Evolutionary conservation across 2,329 filamentous ascomycete genomes (phyloP).

Genomic region (Ramichloridium luteum): DNA sequence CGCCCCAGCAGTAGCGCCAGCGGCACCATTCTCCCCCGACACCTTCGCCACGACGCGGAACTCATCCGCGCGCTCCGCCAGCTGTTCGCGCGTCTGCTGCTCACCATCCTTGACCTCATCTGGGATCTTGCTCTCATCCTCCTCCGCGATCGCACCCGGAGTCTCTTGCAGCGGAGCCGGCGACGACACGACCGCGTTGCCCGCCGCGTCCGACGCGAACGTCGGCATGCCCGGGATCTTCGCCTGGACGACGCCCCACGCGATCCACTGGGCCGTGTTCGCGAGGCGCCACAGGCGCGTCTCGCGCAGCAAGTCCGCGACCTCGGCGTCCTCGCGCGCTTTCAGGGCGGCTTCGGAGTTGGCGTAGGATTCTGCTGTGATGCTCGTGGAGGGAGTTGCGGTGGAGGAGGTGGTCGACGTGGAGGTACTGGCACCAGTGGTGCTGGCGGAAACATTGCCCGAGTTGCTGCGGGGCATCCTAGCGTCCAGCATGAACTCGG

Average conservation of each 20-base stretch:
- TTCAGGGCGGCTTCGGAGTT: slow-evolving; percentile 39
- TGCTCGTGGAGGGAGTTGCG: no score
- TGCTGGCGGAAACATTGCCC: slow-evolving; percentile 27
- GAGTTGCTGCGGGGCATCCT: slow-evolving; percentile 31
- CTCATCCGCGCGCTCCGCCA: slow-evolving; percentile 19
- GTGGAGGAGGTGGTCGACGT: slow-evolving; percentile 4
- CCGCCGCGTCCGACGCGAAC: slow-evolving; percentile 22
- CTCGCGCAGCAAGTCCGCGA: slow-evolving; percentile 63
- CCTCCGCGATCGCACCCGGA: slow-evolving; percentile 8
- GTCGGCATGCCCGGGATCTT: slow-evolving; percentile 63
- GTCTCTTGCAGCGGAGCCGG: slow-evolving; percentile 21
- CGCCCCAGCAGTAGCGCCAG: no score
- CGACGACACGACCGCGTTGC: slow-evolving; percentile 15
- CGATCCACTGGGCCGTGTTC: slow-evolving; percentile 82
- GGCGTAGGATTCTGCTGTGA: no score
- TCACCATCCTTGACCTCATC: no score
- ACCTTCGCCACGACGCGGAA: slow-evolving; percentile 15
- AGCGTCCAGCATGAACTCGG: slow-evolving; percentile 66
- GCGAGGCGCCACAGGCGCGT: slow-evolving; percentile 74
- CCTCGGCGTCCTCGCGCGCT: slow-evolving; percentile 47
- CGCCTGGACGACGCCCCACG: slow-evolving; percentile 94
- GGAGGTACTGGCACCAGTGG: no score
- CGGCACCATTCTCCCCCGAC: slow-evolving; percentile 12
- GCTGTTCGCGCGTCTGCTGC: slow-evolving; percentile 12
- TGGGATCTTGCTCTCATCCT: slow-evolving; percentile 6